Evolutionary conservation across 208 protist species (phyloP).

Genomic region (Porcisia deanei): DNA sequence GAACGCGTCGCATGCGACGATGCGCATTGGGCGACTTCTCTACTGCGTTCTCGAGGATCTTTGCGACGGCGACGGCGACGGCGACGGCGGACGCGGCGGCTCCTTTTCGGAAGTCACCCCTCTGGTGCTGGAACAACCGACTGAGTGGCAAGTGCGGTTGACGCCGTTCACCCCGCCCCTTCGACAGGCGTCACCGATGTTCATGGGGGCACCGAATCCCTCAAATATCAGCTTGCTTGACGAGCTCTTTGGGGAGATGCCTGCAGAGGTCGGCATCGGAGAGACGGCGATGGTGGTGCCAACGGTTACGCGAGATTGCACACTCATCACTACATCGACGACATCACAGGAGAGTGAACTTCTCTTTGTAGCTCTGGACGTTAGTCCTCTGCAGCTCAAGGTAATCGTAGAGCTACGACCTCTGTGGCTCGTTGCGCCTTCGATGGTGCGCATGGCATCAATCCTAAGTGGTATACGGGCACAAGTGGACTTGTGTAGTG

Average conservation of each 20-base stretch:
- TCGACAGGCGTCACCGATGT: not conserved
- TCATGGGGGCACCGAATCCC: slow-evolving; percentile 14
- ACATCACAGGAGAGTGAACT: not conserved
- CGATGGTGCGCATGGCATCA: slow-evolving; percentile 1
- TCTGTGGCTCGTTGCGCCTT: slow-evolving; percentile 30
- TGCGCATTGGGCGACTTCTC: slow-evolving; percentile 16
- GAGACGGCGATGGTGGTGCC: not conserved
- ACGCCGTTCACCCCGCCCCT: not conserved
- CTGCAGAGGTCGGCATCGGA: not conserved
- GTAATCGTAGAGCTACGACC: slow-evolving; percentile 4
- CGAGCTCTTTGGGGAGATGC: slow-evolving; percentile 24
- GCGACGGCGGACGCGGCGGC: not conserved
- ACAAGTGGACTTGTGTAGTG: not conserved
- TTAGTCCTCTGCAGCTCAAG: not conserved
- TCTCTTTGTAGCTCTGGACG: not conserved
- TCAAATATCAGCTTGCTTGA: slow-evolving; percentile 11
- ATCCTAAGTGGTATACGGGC: slow-evolving; percentile 7
- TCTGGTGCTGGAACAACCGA: slow-evolving; percentile 25
- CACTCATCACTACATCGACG: not conserved
- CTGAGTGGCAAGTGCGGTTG: slow-evolving; percentile 4
- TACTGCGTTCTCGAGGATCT: slow-evolving; percentile 18
- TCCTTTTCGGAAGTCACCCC: not conserved
- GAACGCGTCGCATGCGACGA: not conserved
- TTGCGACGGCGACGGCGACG: not conserved
- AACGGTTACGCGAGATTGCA: no score